Percentiles rank a stretch among this genome's conserved stretches.
phyloP scores from a whole-genome alignment of 2,329 filamentous ascomycete genomes.

The Cryphonectria nitschkei region DNA sequence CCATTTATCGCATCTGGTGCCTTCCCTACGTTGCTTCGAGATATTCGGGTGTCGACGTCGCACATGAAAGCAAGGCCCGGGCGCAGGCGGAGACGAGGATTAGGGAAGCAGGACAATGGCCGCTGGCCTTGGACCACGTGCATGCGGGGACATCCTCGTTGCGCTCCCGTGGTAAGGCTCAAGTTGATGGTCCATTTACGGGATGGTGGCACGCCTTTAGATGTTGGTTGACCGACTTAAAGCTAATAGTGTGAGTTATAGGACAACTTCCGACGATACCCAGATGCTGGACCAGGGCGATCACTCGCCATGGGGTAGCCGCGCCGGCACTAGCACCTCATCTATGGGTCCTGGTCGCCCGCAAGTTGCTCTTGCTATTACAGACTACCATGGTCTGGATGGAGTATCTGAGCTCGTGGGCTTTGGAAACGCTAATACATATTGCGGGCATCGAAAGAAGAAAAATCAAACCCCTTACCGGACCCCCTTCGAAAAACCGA shows the following conservation, averaged over 20 bases:
- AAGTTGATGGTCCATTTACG: constrained; percentile 9
- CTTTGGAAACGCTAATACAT: neutral
- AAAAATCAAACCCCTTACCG: too few species aligned
- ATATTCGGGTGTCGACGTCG: neutral
- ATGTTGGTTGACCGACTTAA: neutral
- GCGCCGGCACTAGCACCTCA: neutral
- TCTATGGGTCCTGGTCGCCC: neutral
- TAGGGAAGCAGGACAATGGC: neutral
- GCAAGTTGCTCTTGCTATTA: neutral
- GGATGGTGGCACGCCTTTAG: neutral
- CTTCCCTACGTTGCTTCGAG: neutral
- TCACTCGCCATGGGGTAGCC: neutral
- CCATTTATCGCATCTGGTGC: neutral
- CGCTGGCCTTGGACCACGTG: constrained; percentile 13
- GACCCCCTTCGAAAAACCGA: neutral
- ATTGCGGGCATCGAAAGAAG: neutral
- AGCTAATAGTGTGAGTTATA: neutral
- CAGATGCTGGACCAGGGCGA: neutral
- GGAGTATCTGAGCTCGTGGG: neutral
- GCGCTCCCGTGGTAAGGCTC: constrained; percentile 16
- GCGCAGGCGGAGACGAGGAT: neutral
- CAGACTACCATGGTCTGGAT: neutral
- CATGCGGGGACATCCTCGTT: constrained; percentile 18
- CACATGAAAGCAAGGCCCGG: neutral
- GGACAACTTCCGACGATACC: neutral